phyloP scores from a whole-genome alignment of 352 stramenopile species.

The Thraustotheca clavata region DNA sequence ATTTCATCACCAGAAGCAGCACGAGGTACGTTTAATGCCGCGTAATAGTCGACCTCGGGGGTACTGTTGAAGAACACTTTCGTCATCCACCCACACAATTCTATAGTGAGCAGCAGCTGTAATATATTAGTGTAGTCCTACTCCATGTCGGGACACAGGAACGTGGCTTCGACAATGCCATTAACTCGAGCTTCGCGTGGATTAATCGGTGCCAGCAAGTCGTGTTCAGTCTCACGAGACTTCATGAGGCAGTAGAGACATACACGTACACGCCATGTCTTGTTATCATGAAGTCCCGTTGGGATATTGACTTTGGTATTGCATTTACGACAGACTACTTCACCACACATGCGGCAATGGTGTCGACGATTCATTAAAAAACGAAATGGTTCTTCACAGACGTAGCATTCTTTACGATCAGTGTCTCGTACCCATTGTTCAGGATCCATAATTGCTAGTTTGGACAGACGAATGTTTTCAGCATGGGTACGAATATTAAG shows the following conservation, averaged over 20 bases:
- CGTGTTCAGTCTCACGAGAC: slow-evolving; percentile 45
- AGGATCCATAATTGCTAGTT: slow-evolving; percentile 39
- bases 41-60: slow-evolving; percentile 74
- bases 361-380: slow-evolving; percentile 40
- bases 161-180: slow-evolving; percentile 7
- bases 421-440: slow-evolving; percentile 40
- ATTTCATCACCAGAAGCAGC: slow-evolving; percentile 55
- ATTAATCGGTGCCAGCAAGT: slow-evolving; percentile 42
- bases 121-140: neutral
- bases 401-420: slow-evolving; percentile 30
- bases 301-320: slow-evolving; percentile 64
- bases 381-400: slow-evolving; percentile 53
- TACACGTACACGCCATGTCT: slow-evolving; percentile 44
- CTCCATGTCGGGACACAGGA: slow-evolving; percentile 13
- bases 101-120: neutral
- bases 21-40: slow-evolving; percentile 55
- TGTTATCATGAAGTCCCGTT: slow-evolving; percentile 38
- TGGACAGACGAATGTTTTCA: slow-evolving; percentile 57
- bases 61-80: slow-evolving; percentile 8
- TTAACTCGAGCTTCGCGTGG: slow-evolving; percentile 39
- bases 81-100: neutral
- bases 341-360: slow-evolving; percentile 68
- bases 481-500: slow-evolving; percentile 48
- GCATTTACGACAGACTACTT: slow-evolving; percentile 65
- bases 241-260: slow-evolving; percentile 71